A percentile compares a stretch with the other conserved stretches of the same genome.
Evolutionary conservation across 2,329 filamentous ascomycete genomes (phyloP).

Genomic region (Xylariaceae sp.): DNA sequence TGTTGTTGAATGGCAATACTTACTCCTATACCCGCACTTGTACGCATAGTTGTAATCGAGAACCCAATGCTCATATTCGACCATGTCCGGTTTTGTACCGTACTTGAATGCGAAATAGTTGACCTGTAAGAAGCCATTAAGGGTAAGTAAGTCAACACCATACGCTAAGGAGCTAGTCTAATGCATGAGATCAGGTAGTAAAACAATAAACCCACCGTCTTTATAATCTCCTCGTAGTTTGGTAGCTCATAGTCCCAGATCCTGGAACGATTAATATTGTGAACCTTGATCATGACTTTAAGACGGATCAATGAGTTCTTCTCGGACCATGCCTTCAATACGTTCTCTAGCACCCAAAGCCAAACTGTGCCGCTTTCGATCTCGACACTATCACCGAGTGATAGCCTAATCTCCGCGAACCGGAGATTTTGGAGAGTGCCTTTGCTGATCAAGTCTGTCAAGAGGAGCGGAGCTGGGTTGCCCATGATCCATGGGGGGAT

Average conservation of each 20-base stretch:
- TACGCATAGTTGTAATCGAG: slow-evolving; percentile 38
- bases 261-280: slow-evolving; percentile 25
- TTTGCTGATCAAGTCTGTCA: slow-evolving; percentile 39
- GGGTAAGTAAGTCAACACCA: background rate
- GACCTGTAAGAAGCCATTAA: slow-evolving; percentile 25
- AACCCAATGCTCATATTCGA: slow-evolving; percentile 40
- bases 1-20: slow-evolving; percentile 18
- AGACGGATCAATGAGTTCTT: slow-evolving; percentile 38
- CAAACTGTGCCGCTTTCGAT: slow-evolving; percentile 39
- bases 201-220: slow-evolving; percentile 27
- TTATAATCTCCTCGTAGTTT: slow-evolving; percentile 30
- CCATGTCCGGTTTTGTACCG: slow-evolving; percentile 30
- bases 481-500: slow-evolving; percentile 44
- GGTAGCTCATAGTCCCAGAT: slow-evolving; percentile 34
- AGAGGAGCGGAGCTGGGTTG: slow-evolving; percentile 29
- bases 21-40: slow-evolving; percentile 35
- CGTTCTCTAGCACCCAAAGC: slow-evolving; percentile 34
- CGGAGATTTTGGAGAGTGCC: slow-evolving; percentile 42
- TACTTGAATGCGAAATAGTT: slow-evolving; percentile 35
- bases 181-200: background rate
- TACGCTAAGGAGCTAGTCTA: background rate
- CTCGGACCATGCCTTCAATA: slow-evolving; percentile 36
- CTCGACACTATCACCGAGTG: slow-evolving; percentile 37
- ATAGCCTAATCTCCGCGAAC: slow-evolving; percentile 41
- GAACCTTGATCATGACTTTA: slow-evolving; percentile 41